Conservation (phyloP, 164 flowering plant genomes). For the Magnolia changhungtana region DNA sequence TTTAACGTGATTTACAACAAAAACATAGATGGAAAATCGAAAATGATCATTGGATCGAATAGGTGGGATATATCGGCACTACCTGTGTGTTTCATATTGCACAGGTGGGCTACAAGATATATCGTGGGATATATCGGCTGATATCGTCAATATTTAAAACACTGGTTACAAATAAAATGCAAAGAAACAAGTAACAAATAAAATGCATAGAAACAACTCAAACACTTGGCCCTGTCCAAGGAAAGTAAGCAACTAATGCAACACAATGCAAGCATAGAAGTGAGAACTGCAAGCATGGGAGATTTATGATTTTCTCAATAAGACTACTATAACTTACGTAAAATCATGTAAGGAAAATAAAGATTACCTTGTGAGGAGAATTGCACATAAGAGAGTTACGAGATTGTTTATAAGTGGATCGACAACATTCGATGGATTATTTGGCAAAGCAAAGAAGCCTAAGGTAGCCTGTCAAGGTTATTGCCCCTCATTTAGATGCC, state of each 20-base stretch:
- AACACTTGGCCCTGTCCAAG: background rate
- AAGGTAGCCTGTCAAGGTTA: slow-evolving; percentile 72
- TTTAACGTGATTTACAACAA: no score
- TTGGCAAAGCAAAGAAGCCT: slow-evolving; percentile 91
- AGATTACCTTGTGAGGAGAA: slow-evolving; percentile 81
- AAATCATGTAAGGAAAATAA: background rate
- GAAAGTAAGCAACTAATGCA: background rate
- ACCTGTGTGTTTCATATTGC: no score
- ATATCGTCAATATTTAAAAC: no score
- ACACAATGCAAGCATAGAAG: background rate
- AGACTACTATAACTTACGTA: background rate
- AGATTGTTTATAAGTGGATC: slow-evolving; percentile 84
- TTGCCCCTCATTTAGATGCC: slow-evolving; percentile 7
- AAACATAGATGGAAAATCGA: no score
- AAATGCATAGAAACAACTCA: background rate
- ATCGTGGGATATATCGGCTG: no score
- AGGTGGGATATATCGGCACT: no score
- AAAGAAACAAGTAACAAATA: background rate
- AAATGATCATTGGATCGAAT: no score
- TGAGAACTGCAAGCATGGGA: background rate
- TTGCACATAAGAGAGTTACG: slow-evolving; percentile 82
- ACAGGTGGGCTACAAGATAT: no score
- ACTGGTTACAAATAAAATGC: no score
- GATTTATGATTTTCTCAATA: background rate
- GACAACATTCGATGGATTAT: slow-evolving; percentile 73